Percentiles rank a stretch among this genome's conserved stretches.
phyloP scores from a whole-genome alignment of 2,329 filamentous ascomycete genomes.

The Madurella mycetomatis region DNA sequence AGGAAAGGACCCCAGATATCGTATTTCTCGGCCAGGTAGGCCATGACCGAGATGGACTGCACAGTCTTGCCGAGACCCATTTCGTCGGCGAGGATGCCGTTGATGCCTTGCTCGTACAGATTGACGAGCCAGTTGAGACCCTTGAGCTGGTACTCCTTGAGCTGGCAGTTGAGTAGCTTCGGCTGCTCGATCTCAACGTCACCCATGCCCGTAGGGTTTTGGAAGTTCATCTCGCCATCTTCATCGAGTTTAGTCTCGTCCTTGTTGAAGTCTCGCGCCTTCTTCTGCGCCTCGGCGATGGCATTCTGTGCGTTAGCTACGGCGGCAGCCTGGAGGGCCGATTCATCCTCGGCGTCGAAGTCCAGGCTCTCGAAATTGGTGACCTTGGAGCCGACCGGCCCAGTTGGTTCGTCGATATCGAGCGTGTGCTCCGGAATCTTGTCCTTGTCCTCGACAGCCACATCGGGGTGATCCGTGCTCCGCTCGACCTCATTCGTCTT shows the following conservation, averaged over 20 bases:
- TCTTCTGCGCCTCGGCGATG: constrained; percentile 88
- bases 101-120: constrained; percentile 98
- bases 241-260: constrained; percentile 64
- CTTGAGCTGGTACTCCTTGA: constrained; percentile 99
- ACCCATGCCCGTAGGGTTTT: constrained; percentile 92
- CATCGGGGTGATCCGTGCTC: constrained; percentile 77
- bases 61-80: constrained; percentile 99
- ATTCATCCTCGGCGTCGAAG: constrained; percentile 93
- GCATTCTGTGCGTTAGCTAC: constrained; percentile 95
- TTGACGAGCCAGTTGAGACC: constrained; percentile 99
- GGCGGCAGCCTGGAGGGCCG: constrained; percentile 72
- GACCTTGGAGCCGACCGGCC: constrained; percentile 62
- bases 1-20: constrained; percentile 98
- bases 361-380: constrained; percentile 93
- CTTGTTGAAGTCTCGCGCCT: constrained; percentile 89
- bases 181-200: constrained; percentile 93
- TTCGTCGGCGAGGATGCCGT: constrained; percentile 96
- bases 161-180: constrained; percentile 84
- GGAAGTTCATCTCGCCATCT: constrained; percentile 98
- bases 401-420: constrained; percentile 50
- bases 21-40: constrained; percentile 93
- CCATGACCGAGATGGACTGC: constrained; percentile 99
- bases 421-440: constrained; percentile 39
- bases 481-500: constrained; percentile 94
- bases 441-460: constrained; percentile 51